A percentile compares a stretch with the other conserved stretches of the same genome.
Evolutionary conservation across 768 basidiomycete genomes (phyloP).

Genomic region (Lactarius quietus): DNA sequence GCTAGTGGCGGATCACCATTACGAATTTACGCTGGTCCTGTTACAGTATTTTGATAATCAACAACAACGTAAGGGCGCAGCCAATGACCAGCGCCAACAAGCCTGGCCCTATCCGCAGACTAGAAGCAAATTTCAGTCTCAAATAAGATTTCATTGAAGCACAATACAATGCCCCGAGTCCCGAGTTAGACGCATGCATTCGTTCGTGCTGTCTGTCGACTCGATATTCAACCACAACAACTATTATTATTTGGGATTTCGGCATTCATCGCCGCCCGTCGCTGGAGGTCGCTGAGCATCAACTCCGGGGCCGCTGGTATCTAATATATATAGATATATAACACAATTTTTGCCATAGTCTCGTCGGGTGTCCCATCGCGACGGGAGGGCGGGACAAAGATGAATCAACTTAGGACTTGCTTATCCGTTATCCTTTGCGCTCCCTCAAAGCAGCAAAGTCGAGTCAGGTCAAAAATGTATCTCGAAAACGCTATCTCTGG

Average conservation of each 20-base stretch:
- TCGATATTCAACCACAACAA: neutral
- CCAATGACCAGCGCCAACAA: neutral
- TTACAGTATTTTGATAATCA: neutral
- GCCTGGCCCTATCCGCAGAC: neutral
- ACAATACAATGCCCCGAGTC: no score
- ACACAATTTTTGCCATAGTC: neutral
- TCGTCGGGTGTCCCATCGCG: neutral
- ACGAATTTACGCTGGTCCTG: neutral
- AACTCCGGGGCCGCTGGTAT: conserved; percentile 20
- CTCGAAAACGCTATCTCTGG: neutral
- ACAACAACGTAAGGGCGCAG: neutral
- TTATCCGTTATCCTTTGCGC: neutral
- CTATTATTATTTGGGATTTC: neutral
- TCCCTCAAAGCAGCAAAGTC: neutral
- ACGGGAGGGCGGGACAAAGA: neutral
- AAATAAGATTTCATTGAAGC: neutral
- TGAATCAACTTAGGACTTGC: neutral
- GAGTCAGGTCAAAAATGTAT: neutral
- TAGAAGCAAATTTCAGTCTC: neutral
- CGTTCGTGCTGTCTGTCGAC: neutral
- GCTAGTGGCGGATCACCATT: neutral
- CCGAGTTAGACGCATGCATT: neutral
- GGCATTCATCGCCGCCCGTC: neutral
- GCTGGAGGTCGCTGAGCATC: conserved; percentile 22
- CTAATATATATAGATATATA: neutral